Evolutionary conservation across 352 stramenopile genomes (phyloP).

Genomic region (Halophytophthora batemanensis): DNA sequence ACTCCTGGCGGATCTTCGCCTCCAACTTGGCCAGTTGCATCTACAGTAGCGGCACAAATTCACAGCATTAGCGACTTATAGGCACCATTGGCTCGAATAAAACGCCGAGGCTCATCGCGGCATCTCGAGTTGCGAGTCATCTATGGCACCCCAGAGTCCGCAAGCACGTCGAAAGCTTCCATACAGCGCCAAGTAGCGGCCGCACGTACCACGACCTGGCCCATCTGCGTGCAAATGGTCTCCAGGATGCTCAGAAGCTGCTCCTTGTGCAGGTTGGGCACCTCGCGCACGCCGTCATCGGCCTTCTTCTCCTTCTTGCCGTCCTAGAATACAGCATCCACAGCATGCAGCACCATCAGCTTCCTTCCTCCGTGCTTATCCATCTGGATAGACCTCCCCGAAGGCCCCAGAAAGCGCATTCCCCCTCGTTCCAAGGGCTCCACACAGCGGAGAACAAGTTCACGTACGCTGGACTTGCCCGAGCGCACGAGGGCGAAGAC

Average conservation of each 20-base stretch:
- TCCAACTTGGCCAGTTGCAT: constrained; percentile 87
- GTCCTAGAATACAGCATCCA: constrained; percentile 16
- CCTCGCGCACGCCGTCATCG: constrained; percentile 59
- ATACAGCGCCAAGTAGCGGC: no score
- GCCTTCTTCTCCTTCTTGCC: constrained; percentile 55
- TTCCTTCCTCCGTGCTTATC: not conserved
- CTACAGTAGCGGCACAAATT: constrained; percentile 19
- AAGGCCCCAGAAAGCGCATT: constrained; percentile 1
- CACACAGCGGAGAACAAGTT: not conserved
- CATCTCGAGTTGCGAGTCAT: not conserved
- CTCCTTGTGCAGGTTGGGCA: constrained; percentile 86
- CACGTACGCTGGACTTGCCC: constrained; percentile 37
- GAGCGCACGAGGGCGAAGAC: constrained; percentile 49
- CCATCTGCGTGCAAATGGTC: constrained; percentile 88
- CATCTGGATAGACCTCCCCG: not conserved
- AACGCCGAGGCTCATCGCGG: not conserved
- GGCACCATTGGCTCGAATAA: constrained; percentile 1
- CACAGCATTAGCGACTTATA: not conserved
- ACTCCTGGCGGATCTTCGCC: constrained; percentile 87
- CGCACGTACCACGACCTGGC: constrained; percentile 77
- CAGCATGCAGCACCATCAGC: not conserved
- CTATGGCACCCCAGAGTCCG: not conserved
- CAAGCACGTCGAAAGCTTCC: no score
- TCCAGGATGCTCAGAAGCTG: constrained; percentile 85
- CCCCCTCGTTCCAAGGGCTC: constrained; percentile 2